phyloP scores from a whole-genome alignment of 768 basidiomycete species.

The Phanerochaete sordida region DNA sequence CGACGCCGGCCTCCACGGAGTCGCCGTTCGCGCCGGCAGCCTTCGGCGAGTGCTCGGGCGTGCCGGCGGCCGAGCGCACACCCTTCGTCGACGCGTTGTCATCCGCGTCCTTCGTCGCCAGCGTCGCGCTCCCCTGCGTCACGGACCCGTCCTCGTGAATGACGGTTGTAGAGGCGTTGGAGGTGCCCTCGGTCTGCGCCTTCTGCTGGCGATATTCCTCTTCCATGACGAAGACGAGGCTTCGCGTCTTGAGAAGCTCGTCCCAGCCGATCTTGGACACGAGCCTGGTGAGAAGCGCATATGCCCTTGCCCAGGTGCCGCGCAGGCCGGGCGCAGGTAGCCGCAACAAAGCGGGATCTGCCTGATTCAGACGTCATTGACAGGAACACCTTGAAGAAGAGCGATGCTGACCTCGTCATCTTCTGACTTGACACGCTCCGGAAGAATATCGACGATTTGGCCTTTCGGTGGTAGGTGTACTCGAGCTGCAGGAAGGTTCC shows the following conservation, averaged over 20 bases:
- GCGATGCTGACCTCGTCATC: conserved; percentile 67
- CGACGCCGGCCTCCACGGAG: conserved; percentile 11
- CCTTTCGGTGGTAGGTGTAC: conserved; percentile 85
- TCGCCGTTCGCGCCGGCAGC: conserved; percentile 12
- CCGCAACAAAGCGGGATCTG: conserved; percentile 91
- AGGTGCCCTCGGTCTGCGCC: conserved; percentile 64
- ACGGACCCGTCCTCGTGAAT: conserved; percentile 67
- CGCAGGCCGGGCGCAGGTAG: conserved; percentile 91
- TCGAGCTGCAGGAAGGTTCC: conserved; percentile 72
- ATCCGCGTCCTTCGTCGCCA: conserved; percentile 35
- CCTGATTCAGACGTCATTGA: conserved; percentile 39
- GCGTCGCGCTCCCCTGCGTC: neutral
- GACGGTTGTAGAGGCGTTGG: conserved; percentile 26
- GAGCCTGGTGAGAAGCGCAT: conserved; percentile 83
- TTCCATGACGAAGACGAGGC: conserved; percentile 97
- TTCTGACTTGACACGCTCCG: conserved; percentile 75
- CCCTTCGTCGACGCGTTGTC: conserved; percentile 72
- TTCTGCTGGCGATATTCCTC: conserved; percentile 99
- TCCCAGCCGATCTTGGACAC: conserved; percentile 98
- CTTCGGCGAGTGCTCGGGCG: conserved; percentile 20
- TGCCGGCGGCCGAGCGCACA: conserved; percentile 39
- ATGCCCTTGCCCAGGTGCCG: conserved; percentile 95
- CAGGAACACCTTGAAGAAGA: neutral
- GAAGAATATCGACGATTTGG: conserved; percentile 86
- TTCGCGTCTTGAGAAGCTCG: conserved; percentile 93